Percentiles rank a stretch among this genome's conserved stretches.
Conservation (phyloP, 306 rosid species). For the Potentilla sterilis region DNA sequence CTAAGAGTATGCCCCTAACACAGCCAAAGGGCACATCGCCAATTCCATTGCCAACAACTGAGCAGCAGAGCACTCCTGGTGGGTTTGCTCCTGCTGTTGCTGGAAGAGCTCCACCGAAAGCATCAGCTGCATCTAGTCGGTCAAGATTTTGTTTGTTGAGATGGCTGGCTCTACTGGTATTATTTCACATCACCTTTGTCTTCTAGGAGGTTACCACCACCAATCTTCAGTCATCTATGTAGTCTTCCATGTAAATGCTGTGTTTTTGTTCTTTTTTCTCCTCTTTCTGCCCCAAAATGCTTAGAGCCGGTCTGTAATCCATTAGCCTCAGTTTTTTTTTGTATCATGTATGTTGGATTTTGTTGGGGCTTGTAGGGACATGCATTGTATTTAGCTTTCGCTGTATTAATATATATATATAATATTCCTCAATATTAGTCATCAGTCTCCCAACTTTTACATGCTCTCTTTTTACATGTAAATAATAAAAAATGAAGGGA, state of each 20-base stretch:
- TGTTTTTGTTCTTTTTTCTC: background rate
- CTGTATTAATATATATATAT: background rate
- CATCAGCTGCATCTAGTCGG: constrained; percentile 62
- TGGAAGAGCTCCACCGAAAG: constrained; percentile 76
- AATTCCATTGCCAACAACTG: constrained; percentile 70
- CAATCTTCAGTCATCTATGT: constrained; percentile 28
- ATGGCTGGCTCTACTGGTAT: constrained; percentile 36
- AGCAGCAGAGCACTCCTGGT: constrained; percentile 70
- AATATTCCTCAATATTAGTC: background rate
- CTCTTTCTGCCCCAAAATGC: constrained; percentile 28
- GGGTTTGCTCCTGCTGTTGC: constrained; percentile 84
- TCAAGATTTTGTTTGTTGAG: constrained; percentile 26
- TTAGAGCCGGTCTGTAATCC: constrained; percentile 36
- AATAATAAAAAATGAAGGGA: too few species aligned
- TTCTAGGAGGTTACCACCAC: constrained; percentile 22
- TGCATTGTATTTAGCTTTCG: constrained; percentile 17
- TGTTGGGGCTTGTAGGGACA: constrained; percentile 28
- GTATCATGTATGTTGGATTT: constrained; percentile 31
- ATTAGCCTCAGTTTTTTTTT: constrained; percentile 40
- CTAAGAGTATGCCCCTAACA: constrained; percentile 45
- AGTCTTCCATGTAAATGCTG: constrained; percentile 59
- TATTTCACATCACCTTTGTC: constrained; percentile 34
- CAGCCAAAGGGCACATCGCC: constrained; percentile 55
- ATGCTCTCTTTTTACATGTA: too few species aligned
- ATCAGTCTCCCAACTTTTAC: background rate